These are phyloP conservation scores for Botrytis byssoidea DNA, from an alignment of 2,329 filamentous ascomycete species.

Conservation along the genomic window DNA sequence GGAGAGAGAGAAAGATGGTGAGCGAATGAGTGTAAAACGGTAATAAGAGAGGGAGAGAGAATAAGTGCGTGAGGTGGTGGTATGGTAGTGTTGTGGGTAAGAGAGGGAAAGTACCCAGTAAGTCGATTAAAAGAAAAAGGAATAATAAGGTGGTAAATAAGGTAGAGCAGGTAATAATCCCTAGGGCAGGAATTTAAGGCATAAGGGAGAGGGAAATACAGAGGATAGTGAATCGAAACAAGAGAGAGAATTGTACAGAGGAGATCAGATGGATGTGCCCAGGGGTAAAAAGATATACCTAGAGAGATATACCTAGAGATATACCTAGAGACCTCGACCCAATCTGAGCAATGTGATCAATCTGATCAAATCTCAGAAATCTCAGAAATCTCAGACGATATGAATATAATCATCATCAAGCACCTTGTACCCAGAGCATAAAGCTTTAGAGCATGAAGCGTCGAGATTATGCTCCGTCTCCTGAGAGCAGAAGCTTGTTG, in stretches of 20 bases:
- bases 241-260: neutral
- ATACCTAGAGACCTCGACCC: neutral
- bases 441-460: neutral
- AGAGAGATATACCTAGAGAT: neutral
- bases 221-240: neutral
- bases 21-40: neutral
- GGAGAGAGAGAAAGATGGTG: neutral
- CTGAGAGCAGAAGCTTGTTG: neutral
- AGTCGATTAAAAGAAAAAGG: neutral
- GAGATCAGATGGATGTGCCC: neutral
- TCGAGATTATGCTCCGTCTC: neutral
- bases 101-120: neutral
- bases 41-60: neutral
- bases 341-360: neutral
- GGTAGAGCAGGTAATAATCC: neutral
- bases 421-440: neutral
- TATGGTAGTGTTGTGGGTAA: neutral
- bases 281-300: neutral
- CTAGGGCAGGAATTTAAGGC: neutral
- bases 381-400: no score
- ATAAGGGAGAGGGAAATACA: neutral
- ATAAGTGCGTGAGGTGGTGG: neutral
- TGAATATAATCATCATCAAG: neutral
- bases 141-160: neutral
- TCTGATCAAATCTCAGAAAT: no score